Conservation (phyloP, 108 stramenopile genomes). For the Pseudonitzschia multistriata region DNA sequence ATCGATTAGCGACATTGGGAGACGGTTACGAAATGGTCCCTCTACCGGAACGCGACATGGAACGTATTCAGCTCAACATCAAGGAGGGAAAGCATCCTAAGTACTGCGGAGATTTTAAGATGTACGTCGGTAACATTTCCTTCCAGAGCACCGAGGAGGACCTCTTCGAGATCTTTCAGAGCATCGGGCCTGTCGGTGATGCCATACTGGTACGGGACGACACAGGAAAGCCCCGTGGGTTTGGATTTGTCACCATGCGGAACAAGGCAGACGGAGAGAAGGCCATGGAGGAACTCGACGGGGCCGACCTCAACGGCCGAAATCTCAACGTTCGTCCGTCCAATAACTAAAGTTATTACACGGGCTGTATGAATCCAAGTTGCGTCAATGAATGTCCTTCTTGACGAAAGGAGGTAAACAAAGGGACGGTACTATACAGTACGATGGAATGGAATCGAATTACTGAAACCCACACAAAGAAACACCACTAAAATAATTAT, state of each 20-base stretch:
- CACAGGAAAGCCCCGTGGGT: conserved; percentile 73
- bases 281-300: conserved; percentile 61
- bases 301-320: conserved; percentile 60
- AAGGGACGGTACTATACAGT: too few relatives aligned
- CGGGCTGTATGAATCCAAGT: too few relatives aligned
- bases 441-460: too few relatives aligned
- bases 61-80: conserved; percentile 61
- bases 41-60: conserved; percentile 47
- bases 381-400: too few relatives aligned
- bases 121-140: conserved; percentile 68
- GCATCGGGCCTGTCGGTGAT: conserved; percentile 47
- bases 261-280: conserved; percentile 49
- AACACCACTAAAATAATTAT: too few relatives aligned
- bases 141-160: conserved; percentile 50
- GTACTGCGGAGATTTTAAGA: conserved; percentile 57
- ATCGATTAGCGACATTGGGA: conserved; percentile 58
- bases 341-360: conserved; percentile 58
- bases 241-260: conserved; percentile 88
- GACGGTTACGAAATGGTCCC: conserved; percentile 58
- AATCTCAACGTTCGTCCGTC: conserved; percentile 65
- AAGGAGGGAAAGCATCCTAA: conserved; percentile 50
- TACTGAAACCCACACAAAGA: too few relatives aligned
- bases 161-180: conserved; percentile 32
- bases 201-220: conserved; percentile 64
- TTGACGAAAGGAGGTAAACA: too few relatives aligned